Conservation (phyloP, 768 basidiomycete genomes). For the Collybiopsis luxurians region DNA sequence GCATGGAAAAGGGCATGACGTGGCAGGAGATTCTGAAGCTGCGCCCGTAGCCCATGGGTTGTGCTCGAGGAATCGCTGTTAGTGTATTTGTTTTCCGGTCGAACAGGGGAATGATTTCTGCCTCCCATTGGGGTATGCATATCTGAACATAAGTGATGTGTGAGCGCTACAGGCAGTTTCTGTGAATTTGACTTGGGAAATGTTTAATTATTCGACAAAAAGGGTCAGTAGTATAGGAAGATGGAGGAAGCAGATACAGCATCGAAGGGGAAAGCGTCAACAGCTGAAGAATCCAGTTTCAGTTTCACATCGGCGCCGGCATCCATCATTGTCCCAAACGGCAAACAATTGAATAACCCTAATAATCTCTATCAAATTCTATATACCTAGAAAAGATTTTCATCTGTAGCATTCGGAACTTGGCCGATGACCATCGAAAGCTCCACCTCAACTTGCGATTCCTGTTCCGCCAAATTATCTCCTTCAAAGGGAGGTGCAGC, state of each 20-base stretch:
- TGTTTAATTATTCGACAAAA: no score
- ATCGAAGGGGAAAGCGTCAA: no score
- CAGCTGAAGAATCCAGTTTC: no score
- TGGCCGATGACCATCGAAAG: neutral
- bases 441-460: constrained; percentile 1
- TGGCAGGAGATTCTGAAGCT: constrained; percentile 59
- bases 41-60: constrained; percentile 44
- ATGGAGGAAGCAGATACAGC: no score
- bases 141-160: neutral
- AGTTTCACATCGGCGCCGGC: no score
- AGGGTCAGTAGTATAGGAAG: no score
- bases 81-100: neutral
- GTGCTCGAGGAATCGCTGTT: constrained; percentile 8
- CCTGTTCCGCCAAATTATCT: neutral
- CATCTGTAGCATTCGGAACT: neutral
- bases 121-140: constrained; percentile 1
- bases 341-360: no score
- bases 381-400: neutral
- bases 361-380: no score
- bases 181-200: no score
- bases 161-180: no score
- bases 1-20: constrained; percentile 67
- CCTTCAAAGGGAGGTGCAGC: neutral
- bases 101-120: neutral
- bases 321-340: no score